Base-by-base conservation (phyloP, 306 rosid species). In the Lablab purpureus region DNA sequence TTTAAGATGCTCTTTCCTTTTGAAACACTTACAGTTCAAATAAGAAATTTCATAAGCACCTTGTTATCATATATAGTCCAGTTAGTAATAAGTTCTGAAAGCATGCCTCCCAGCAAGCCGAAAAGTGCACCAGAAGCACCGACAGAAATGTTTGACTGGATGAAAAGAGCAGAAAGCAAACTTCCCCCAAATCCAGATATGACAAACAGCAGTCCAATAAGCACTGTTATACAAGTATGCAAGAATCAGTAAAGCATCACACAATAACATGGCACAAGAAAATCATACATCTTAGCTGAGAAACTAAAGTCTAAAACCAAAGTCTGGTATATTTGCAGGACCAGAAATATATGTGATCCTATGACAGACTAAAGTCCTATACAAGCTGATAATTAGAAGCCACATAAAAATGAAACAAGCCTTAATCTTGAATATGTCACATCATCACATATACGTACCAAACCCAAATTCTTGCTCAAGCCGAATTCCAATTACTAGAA, bases 51-150 rank as follows among this genome's bases (percentile, higher is more conserved):
- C 69, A 62, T 55, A 73, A 65, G 78, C 80, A 91, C 99, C 98
- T 95, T 95, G 58, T 87, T 95, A 15, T 87, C 80, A 80, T 95
- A 95, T 25, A 95, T 91, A 30, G 95, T 76, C 99, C 99, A 92
- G 75, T 95, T 95, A 65, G 98, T 95, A 77, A 95, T 88, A 65
- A 95, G 98, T 83, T 95, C 99, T 37, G 98, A 95, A 65, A 95
- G 98, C 99, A 95, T 92, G 84, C 85, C 97, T 77, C 99, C 99
- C 12, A 95, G 89, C 76, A 95, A 89, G 45, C 99, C 99, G 32
- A 95, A 95, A 78, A 95, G 93, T 12, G 98, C 97, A 80, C 99
- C 99, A 45, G 99, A 95, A 80, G 99, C 99, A 84, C 99, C 99
- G 19, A 95, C 99, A 25, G 99, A 95, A 72, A 95, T 89, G 85